These are phyloP conservation scores for Gossypium trilobum DNA, from an alignment of 441 rosid species.

Conservation along the genomic window DNA sequence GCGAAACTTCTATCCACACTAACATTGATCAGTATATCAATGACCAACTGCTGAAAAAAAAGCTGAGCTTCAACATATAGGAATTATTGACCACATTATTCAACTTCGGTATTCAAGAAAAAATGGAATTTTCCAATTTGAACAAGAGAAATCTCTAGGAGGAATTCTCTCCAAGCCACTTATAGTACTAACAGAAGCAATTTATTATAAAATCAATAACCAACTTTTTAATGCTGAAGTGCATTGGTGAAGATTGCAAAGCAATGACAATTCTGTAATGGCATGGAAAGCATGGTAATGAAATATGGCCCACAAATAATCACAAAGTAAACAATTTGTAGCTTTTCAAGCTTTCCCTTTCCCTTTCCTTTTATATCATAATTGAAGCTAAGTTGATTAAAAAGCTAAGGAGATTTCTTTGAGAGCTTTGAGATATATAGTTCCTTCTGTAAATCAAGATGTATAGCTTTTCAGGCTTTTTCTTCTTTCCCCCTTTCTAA, in stretches of 20 bases:
- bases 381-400: background rate
- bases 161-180: background rate
- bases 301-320: background rate
- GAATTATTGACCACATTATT: background rate
- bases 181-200: background rate
- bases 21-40: background rate
- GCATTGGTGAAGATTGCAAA: background rate
- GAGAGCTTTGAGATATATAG: background rate
- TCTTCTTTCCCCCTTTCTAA: background rate
- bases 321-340: background rate
- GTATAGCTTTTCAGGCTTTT: background rate
- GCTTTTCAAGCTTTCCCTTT: background rate
- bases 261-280: background rate
- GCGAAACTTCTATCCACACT: background rate
- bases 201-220: background rate
- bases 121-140: background rate
- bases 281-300: background rate
- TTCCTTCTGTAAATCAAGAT: background rate
- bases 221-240: background rate
- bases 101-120: background rate
- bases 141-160: background rate
- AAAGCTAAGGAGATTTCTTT: background rate
- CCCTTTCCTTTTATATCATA: background rate
- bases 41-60: background rate
- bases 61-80: background rate